Percentiles rank a stretch among this genome's conserved stretches.
Evolutionary conservation across 2,329 filamentous ascomycete genomes (phyloP).

Genomic region (Colletotrichum karsti): DNA sequence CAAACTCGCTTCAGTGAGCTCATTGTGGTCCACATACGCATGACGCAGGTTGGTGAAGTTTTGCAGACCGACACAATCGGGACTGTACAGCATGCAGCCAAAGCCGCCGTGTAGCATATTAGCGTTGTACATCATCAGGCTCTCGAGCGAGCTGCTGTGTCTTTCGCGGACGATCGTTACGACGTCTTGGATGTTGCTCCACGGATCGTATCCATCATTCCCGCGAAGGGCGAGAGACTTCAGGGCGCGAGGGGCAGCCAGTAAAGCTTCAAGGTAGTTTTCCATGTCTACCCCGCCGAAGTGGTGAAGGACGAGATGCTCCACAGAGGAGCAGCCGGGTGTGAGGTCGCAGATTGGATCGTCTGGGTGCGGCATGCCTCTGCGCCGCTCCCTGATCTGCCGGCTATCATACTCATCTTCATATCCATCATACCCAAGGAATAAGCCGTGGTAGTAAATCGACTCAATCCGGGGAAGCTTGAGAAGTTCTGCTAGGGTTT

Average conservation of each 20-base stretch:
- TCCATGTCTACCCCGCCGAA: neutral
- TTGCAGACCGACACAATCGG: neutral
- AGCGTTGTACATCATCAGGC: neutral
- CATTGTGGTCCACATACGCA: neutral
- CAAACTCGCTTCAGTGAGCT: neutral
- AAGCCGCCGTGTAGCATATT: neutral
- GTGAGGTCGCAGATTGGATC: neutral
- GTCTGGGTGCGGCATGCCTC: neutral
- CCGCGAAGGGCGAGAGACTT: neutral
- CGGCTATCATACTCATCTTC: too few relatives aligned
- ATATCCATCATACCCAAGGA: too few relatives aligned
- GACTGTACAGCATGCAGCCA: neutral
- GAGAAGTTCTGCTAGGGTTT: neutral
- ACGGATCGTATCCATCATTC: neutral
- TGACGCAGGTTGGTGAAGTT: neutral
- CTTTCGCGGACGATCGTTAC: neutral
- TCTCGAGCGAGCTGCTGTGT: neutral
- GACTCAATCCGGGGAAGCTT: neutral
- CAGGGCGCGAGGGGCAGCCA: neutral
- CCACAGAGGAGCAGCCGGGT: neutral
- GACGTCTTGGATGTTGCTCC: neutral
- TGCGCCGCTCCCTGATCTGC: neutral
- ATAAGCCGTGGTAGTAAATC: neutral
- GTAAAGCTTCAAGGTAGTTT: neutral
- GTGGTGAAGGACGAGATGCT: neutral